Evolutionary conservation across 2,329 filamentous ascomycete species (phyloP), one percentile per base, ranked within the genome.

Genomic region (Monilinia vaccinii-corymbosi): DNA sequence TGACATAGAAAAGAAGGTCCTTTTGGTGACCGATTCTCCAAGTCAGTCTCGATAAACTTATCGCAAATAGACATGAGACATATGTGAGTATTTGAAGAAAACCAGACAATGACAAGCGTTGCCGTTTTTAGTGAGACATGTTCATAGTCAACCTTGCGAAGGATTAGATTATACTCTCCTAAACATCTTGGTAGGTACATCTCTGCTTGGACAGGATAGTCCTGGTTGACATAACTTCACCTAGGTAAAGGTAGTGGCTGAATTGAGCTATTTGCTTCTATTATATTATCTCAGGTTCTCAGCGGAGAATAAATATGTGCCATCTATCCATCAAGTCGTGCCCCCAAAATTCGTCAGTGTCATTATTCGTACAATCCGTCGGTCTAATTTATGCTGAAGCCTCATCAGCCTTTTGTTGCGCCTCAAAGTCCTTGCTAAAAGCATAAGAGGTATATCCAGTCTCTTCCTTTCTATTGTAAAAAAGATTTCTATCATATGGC

Each of bases 401-500:
- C 34, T 61, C 52, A 18, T 23, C 50, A 55, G 58, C n/a, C 36
- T 50, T 48, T 25, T 46, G 57, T 25, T 55, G 40, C 34, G 64
- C 65, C 60, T 63, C 57, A 61, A 69, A 71, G 63, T 71, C 70
- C 62, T 70, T 67, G 58, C 67, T 70, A 56, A 69, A 70, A 10
- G 66, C 63, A 61, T 72, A 75, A 60, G 71, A 71, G 3, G 66
- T 72, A 61, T 75, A 77, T 1, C 74, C 74, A 28, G 71, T 65
- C 44, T 63, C 65, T 14, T 69, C 61, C 14, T 68, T 66, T 14
- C 65, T 62, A 14, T 65, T 68, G 36, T 76, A 75, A 55, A 76
- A 76, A 16, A 67, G 68, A 7, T 64, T 61, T n/a, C 75, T 71
- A 55, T 78, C 72, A 61, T 76, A 77, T 25, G 67, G 63, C 4